Evolutionary conservation across 2,329 filamentous ascomycete species (phyloP).

Genomic region (Chaetothyriales sp.): DNA sequence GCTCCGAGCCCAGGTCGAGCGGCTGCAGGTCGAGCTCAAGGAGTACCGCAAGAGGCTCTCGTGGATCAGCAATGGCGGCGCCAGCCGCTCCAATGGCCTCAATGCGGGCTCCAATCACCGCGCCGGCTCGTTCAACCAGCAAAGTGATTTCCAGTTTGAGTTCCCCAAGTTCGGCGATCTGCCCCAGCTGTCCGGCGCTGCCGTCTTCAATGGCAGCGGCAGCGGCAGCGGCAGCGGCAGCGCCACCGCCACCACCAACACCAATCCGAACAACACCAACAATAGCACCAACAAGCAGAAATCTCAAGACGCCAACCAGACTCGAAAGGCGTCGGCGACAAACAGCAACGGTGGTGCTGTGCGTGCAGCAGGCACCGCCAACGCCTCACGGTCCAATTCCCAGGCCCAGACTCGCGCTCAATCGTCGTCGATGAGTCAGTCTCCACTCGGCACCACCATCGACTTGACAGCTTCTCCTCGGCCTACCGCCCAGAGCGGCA

Average conservation of each 20-base stretch:
- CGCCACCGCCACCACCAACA: background rate
- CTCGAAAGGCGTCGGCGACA: background rate
- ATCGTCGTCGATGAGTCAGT: conserved; percentile 14
- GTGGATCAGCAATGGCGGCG: conserved; percentile 39
- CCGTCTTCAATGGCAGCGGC: conserved; percentile 6
- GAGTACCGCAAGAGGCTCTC: conserved; percentile 84
- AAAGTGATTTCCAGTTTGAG: conserved; percentile 84
- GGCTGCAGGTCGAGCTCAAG: conserved; percentile 67
- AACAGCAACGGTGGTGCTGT: background rate
- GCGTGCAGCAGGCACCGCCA: background rate
- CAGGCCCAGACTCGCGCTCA: background rate
- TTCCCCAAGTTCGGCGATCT: conserved; percentile 86
- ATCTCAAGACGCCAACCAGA: conserved; percentile 1
- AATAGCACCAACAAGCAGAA: conserved; percentile 3
- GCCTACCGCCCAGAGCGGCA: conserved; percentile 3
- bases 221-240: conserved; percentile 2
- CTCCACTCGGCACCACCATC: conserved; percentile 9
- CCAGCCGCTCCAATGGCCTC: conserved; percentile 34
- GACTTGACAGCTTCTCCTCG: conserved; percentile 11
- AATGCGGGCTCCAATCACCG: conserved; percentile 33
- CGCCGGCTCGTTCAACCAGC: conserved; percentile 42
- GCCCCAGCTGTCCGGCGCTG: conserved; percentile 23
- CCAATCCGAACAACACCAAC: conserved; percentile 4
- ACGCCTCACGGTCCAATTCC: conserved; percentile 6
- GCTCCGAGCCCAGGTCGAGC: conserved; percentile 76